These are phyloP conservation scores for Cladochytrium replicatum DNA, from an alignment of 192 early-diverging fungal genomes.

Conservation along the genomic window DNA sequence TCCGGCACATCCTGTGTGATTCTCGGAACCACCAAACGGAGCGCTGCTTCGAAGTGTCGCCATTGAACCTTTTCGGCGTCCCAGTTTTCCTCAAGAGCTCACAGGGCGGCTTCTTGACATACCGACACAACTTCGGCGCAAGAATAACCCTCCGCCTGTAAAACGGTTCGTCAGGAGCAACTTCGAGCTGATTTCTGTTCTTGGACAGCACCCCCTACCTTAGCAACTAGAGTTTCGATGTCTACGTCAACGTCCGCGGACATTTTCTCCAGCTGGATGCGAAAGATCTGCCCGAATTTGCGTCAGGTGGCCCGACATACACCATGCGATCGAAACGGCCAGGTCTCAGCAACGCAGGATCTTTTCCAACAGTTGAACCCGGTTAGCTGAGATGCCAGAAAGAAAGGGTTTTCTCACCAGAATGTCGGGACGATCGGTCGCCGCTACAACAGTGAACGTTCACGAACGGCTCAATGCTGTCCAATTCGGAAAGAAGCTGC, in stretches of 20 bases:
- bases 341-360: constrained; percentile 82
- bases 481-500: constrained; percentile 87
- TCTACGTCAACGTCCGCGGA: constrained; percentile 58
- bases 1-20: constrained; percentile 84
- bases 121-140: constrained; percentile 89
- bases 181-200: neutral
- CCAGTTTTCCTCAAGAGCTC: constrained; percentile 78
- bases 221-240: constrained; percentile 46
- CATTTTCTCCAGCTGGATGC: constrained; percentile 66
- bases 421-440: constrained; percentile 95
- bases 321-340: constrained; percentile 91
- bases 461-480: constrained; percentile 89
- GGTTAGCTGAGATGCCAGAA: neutral
- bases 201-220: constrained; percentile 23
- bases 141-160: constrained; percentile 82
- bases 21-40: constrained; percentile 50
- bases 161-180: no score
- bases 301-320: constrained; percentile 76
- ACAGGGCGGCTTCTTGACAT: constrained; percentile 88
- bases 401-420: constrained; percentile 40
- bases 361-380: constrained; percentile 29
- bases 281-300: constrained; percentile 50
- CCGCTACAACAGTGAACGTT: constrained; percentile 96
- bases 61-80: constrained; percentile 29
- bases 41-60: constrained; percentile 58